Conservation (phyloP, 768 basidiomycete genomes). For the Macrolepiota albuminosa region DNA sequence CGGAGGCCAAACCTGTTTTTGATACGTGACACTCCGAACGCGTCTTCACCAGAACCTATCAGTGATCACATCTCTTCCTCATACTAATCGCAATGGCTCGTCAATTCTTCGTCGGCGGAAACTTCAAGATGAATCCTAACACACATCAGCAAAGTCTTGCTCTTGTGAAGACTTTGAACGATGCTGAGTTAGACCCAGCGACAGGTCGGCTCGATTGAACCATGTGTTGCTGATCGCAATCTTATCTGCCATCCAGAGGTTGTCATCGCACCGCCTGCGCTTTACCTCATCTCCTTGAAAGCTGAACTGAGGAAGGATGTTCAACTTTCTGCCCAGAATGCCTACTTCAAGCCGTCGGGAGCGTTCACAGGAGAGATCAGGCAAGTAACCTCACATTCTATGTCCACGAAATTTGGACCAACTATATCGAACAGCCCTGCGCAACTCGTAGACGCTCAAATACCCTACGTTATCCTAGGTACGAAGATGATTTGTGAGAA, state of each 20-base stretch:
- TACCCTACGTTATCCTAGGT: constrained; percentile 93
- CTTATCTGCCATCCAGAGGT: constrained; percentile 58
- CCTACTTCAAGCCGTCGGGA: constrained; percentile 76
- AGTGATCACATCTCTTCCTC: constrained; percentile 8
- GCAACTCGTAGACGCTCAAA: constrained; percentile 81
- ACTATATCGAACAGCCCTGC: constrained; percentile 45
- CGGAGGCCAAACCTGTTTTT: neutral
- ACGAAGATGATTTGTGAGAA: constrained; percentile 10
- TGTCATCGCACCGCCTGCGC: constrained; percentile 84
- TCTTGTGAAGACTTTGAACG: constrained; percentile 70
- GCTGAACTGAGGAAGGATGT: constrained; percentile 59
- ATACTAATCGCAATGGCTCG: constrained; percentile 53
- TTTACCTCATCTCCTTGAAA: constrained; percentile 80
- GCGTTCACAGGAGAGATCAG: constrained; percentile 98
- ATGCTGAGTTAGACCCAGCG: constrained; percentile 68
- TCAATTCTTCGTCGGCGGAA: constrained; percentile 92
- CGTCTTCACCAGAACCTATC: neutral
- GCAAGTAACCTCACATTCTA: constrained; percentile 30
- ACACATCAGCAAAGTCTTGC: constrained; percentile 57
- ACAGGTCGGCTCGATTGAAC: constrained; percentile 49
- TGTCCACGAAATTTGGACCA: neutral
- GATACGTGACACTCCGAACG: neutral
- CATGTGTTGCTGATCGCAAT: constrained; percentile 9
- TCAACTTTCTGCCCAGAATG: constrained; percentile 88
- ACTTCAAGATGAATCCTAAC: constrained; percentile 96